Evolutionary conservation across 768 basidiomycete species (phyloP).

Genomic region (Suillus sp.): DNA sequence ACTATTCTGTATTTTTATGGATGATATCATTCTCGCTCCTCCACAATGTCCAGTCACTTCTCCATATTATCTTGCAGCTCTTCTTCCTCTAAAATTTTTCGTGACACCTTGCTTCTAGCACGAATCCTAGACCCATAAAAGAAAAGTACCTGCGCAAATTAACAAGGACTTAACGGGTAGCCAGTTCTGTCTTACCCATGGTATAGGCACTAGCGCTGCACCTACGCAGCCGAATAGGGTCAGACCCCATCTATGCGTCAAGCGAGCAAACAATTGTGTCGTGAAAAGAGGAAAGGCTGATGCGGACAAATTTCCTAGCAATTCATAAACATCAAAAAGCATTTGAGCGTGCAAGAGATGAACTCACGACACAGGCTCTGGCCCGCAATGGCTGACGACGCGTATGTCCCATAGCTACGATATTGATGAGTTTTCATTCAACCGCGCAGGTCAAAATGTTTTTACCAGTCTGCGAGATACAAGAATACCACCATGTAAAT

Average conservation of each 20-base stretch:
- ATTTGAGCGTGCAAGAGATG: background rate
- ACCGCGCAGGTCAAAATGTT: conserved; percentile 15
- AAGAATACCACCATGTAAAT: conserved; percentile 55
- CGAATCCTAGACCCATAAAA: conserved; percentile 26
- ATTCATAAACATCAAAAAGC: background rate
- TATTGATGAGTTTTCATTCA: conserved; percentile 3
- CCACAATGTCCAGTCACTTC: background rate
- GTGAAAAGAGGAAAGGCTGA: conserved; percentile 62
- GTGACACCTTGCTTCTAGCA: conserved; percentile 22
- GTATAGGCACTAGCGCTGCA: conserved; percentile 52
- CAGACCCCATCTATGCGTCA: conserved; percentile 57
- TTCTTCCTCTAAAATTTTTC: conserved; percentile 13
- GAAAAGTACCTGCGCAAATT: conserved; percentile 20
- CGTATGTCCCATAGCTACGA: conserved; percentile 51
- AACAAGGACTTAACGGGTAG: background rate
- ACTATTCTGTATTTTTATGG: background rate
- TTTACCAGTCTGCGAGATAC: conserved; percentile 58
- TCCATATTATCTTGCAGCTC: background rate
- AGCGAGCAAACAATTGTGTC: conserved; percentile 50
- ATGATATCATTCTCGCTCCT: background rate
- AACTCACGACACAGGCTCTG: conserved; percentile 54
- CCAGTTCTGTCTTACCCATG: conserved; percentile 41
- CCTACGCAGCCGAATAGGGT: conserved; percentile 53
- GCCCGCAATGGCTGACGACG: conserved; percentile 62
- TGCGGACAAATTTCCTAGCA: conserved; percentile 45